phyloP scores from a whole-genome alignment of 768 basidiomycete species.

The Suillus lakei region DNA sequence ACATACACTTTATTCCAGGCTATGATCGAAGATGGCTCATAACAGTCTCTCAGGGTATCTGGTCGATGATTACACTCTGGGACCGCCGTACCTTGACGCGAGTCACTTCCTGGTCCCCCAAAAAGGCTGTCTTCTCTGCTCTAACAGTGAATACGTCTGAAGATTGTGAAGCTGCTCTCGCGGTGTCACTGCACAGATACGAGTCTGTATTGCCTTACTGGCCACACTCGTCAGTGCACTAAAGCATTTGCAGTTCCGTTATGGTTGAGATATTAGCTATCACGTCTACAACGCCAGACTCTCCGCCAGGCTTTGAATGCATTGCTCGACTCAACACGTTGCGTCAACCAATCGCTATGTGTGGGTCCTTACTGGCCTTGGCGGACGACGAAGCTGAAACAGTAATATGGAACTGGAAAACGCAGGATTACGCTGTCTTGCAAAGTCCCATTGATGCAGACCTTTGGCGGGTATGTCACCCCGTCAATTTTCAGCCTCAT shows the following conservation, averaged over 20 bases:
- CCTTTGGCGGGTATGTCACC: constrained; percentile 34
- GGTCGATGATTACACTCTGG: constrained; percentile 64
- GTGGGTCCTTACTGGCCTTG: constrained; percentile 57
- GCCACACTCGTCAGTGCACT: constrained; percentile 15
- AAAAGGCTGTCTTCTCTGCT: constrained; percentile 56
- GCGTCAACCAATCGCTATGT: constrained; percentile 52
- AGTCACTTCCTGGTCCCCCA: constrained; percentile 56
- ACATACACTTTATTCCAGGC: constrained; percentile 58
- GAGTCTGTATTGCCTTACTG: constrained; percentile 43
- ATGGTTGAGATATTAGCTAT: constrained; percentile 37
- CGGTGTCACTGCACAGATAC: constrained; percentile 50
- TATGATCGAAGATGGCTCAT: constrained; percentile 49
- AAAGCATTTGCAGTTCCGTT: constrained; percentile 21
- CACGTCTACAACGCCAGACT: constrained; percentile 5
- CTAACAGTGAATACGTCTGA: constrained; percentile 54
- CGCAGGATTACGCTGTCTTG: constrained; percentile 50
- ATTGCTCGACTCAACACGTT: constrained; percentile 42
- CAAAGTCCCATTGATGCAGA: constrained; percentile 39
- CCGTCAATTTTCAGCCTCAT: not conserved
- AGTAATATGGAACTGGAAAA: constrained; percentile 60
- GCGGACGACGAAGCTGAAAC: constrained; percentile 57
- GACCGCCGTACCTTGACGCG: constrained; percentile 37
- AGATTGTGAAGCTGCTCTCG: constrained; percentile 51
- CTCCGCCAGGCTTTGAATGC: constrained; percentile 32
- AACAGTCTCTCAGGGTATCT: constrained; percentile 62